Evolutionary conservation across 129 eudicot species (phyloP).

Genomic region (Rutidosis leptorrhynchoides): DNA sequence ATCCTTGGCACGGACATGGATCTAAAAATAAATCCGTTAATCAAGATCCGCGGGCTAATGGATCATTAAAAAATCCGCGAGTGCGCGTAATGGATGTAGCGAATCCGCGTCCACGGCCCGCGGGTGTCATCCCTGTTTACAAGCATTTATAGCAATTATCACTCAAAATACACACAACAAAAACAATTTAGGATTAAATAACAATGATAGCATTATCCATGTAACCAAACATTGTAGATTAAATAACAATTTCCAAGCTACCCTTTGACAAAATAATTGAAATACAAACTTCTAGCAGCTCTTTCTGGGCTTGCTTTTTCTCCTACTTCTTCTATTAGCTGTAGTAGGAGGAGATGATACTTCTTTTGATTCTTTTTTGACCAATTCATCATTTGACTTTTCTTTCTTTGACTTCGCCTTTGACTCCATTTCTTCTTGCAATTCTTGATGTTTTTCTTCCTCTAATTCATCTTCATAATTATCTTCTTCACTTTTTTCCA

Average conservation of each 20-base stretch:
- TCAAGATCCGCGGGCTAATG: too few species aligned
- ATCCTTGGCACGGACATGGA: too few species aligned
- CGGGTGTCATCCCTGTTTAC: too few species aligned
- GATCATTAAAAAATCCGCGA: too few species aligned
- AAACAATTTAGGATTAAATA: too few species aligned
- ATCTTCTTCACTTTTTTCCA: conserved; percentile 35
- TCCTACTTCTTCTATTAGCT: conserved; percentile 43
- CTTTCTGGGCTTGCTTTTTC: conserved; percentile 65
- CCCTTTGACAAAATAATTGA: conserved; percentile 23
- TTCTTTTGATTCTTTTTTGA: conserved; percentile 38
- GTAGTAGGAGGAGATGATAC: conserved; percentile 6
- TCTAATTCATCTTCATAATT: conserved; percentile 10
- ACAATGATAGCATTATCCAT: conserved; percentile 3
- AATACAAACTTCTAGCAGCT: conserved; percentile 41
- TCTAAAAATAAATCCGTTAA: too few species aligned
- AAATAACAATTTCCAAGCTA: conserved; percentile 26
- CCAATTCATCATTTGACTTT: conserved; percentile 11
- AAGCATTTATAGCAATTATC: too few species aligned
- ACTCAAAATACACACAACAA: too few species aligned
- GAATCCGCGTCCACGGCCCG: too few species aligned
- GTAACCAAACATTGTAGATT: conserved; percentile 11
- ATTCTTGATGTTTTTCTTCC: conserved; percentile 20
- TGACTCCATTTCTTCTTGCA: conserved; percentile 31
- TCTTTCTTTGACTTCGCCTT: conserved; percentile 36
- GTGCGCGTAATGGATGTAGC: too few species aligned